phyloP scores from a whole-genome alignment of 2,329 filamentous ascomycete genomes.

The Mariannaea sp. region DNA sequence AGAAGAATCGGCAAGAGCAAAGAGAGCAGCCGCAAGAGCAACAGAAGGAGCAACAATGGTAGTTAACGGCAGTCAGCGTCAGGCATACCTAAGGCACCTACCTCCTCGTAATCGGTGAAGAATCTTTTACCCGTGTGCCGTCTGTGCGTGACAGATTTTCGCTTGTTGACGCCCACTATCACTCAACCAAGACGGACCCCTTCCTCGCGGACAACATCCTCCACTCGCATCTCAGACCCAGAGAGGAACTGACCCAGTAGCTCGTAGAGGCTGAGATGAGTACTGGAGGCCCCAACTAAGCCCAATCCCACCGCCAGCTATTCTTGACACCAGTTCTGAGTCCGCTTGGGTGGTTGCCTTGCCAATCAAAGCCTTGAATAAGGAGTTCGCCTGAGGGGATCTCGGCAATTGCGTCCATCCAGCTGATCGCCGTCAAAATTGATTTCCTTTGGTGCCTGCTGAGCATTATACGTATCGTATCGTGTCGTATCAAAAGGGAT shows the following conservation, averaged over 20 bases:
- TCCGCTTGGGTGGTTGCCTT: constrained; percentile 1
- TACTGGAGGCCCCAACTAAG: background rate
- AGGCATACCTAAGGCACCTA: constrained; percentile 21
- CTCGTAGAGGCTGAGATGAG: background rate
- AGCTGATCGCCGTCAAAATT: background rate
- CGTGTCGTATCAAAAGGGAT: background rate
- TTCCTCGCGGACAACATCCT: constrained; percentile 19
- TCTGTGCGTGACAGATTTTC: constrained; percentile 31
- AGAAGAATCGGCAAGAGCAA: constrained; percentile 1
- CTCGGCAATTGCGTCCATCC: background rate
- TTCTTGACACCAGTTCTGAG: background rate
- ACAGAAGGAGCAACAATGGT: background rate
- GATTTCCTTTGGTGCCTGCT: background rate
- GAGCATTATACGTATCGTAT: background rate
- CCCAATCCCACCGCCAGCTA: background rate
- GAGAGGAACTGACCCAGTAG: constrained; percentile 22
- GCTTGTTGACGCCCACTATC: constrained; percentile 31
- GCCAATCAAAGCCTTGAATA: background rate
- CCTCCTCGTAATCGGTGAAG: constrained; percentile 33
- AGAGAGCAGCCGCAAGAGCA: background rate
- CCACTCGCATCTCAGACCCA: constrained; percentile 34
- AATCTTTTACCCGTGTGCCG: constrained; percentile 27
- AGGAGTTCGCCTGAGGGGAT: background rate
- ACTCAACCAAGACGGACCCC: constrained; percentile 22
- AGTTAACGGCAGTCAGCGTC: constrained; percentile 13